Evolutionary conservation across 2,329 filamentous ascomycete species (phyloP), one percentile per base, ranked within the genome.

Genomic region (Aspergillaceae sp.): DNA sequence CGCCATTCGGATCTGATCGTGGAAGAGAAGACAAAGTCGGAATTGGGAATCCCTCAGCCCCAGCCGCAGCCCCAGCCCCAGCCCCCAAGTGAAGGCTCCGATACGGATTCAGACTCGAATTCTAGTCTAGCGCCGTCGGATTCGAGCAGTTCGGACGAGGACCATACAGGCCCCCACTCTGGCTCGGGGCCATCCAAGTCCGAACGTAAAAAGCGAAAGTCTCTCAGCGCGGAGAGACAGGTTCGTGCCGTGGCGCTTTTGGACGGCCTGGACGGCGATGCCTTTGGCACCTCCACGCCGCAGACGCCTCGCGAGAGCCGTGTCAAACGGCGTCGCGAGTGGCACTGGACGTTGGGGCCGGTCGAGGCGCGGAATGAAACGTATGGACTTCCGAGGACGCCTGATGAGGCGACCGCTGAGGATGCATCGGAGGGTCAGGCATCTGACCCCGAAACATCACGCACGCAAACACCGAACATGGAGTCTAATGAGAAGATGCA

Each of bases 311-410:
- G 75, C 10, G 74, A 75, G 19, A 70, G 73, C 10, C 73, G 75
- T 27, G 68, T 66, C 49, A 80, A 80, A 57, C 68, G 74, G 35
- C 71, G 71, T 28, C 61, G 77, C 19, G 71, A 78, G 53, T 80
- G 77, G 77, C 66, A 70, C 41, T 80, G 77, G 77, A 80, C 77
- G 1, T 60, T 80, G 7, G 75, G 72, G 1, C 70, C 75, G 7
- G 50, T 75, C 29, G 55, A 62, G 10, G 45, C 44, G 27, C 44
- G 30, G 9, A 43, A 50, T 6, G 51, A 49, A 7, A 29, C 28
- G 37, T 29, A 11, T 41, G 48, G 26, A 40, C 48, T 8, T 29
- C 42, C 40, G 7, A 28, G n/a, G 29, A 33, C 40, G n/a, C 40
- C 40, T 41, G 38, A 36, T 3, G 34, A 36, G n/a, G n/a, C 34